These are phyloP conservation scores for Solanum etuberosum DNA, from an alignment of 257 asterid species.

Conservation along the genomic window DNA sequence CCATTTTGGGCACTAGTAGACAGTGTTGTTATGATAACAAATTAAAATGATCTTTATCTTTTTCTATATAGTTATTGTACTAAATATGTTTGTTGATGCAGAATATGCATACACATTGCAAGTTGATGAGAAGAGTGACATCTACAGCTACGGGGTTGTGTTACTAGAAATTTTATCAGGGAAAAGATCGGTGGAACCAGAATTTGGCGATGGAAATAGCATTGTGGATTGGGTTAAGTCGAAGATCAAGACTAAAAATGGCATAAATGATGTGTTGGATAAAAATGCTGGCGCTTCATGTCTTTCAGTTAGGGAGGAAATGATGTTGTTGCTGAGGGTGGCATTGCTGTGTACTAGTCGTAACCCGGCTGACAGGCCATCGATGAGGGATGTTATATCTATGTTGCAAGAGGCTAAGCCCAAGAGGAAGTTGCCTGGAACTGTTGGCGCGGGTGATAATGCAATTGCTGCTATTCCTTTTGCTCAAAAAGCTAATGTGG, in stretches of 20 bases:
- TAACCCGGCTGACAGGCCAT: conserved; percentile 81
- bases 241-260: conserved; percentile 38
- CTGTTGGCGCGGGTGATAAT: conserved; percentile 3
- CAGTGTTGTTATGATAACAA: not conserved
- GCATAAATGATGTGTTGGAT: conserved; percentile 42
- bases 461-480: conserved; percentile 13
- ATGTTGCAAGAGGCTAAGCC: conserved; percentile 84
- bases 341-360: conserved; percentile 81
- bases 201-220: conserved; percentile 86
- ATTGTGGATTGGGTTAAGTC: conserved; percentile 75
- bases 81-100: conserved; percentile 7
- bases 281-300: conserved; percentile 63
- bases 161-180: conserved; percentile 75
- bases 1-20: not conserved
- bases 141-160: conserved; percentile 86
- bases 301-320: conserved; percentile 65
- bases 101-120: conserved; percentile 90
- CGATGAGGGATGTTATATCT: conserved; percentile 86
- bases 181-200: conserved; percentile 60
- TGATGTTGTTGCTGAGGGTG: conserved; percentile 64
- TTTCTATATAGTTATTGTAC: not conserved
- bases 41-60: not conserved
- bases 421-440: conserved; percentile 36
- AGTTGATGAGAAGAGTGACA: conserved; percentile 94
- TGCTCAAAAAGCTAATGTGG: conserved; percentile 25